Percentiles rank a stretch among this genome's conserved stretches.
Conservation (phyloP, 345 rosid species). For the Euclidium syriacum region DNA sequence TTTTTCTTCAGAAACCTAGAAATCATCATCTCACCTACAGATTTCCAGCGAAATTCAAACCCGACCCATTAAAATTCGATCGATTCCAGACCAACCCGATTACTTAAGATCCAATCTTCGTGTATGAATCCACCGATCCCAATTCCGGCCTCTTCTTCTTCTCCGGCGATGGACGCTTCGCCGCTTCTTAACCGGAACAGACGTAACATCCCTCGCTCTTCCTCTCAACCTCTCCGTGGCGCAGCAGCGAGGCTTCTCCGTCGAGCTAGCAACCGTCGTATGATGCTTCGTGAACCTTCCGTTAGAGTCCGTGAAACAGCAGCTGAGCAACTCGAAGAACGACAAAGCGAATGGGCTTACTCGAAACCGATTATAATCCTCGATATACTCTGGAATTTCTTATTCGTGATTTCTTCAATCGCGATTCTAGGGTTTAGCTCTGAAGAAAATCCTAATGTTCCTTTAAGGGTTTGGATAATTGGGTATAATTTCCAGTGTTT, state of each 20-base stretch:
- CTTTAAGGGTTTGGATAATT: slow-evolving; percentile 65
- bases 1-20: slow-evolving; percentile 12
- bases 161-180: slow-evolving; percentile 39
- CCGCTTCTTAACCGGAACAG: slow-evolving; percentile 59
- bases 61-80: slow-evolving; percentile 22
- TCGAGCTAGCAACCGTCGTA: slow-evolving; percentile 62
- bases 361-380: slow-evolving; percentile 63
- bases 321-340: slow-evolving; percentile 88
- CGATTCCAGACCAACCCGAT: slow-evolving; percentile 5
- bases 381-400: slow-evolving; percentile 66
- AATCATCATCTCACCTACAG: background rate
- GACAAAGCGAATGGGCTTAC: slow-evolving; percentile 77
- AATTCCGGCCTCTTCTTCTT: slow-evolving; percentile 24
- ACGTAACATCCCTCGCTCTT: slow-evolving; percentile 43
- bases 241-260: slow-evolving; percentile 70
- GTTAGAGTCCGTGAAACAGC: slow-evolving; percentile 74
- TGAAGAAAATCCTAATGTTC: slow-evolving; percentile 54
- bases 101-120: slow-evolving; percentile 3
- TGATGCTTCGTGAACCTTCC: slow-evolving; percentile 85
- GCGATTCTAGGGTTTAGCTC: slow-evolving; percentile 45
- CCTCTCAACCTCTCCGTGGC: slow-evolving; percentile 51
- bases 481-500: slow-evolving; percentile 67
- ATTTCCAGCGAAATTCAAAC: slow-evolving; percentile 12
- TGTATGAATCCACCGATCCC: slow-evolving; percentile 39
- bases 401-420: slow-evolving; percentile 44